Evolutionary conservation across 2,329 filamentous ascomycete species (phyloP).

Genomic region (Aspergillus calidoustus): DNA sequence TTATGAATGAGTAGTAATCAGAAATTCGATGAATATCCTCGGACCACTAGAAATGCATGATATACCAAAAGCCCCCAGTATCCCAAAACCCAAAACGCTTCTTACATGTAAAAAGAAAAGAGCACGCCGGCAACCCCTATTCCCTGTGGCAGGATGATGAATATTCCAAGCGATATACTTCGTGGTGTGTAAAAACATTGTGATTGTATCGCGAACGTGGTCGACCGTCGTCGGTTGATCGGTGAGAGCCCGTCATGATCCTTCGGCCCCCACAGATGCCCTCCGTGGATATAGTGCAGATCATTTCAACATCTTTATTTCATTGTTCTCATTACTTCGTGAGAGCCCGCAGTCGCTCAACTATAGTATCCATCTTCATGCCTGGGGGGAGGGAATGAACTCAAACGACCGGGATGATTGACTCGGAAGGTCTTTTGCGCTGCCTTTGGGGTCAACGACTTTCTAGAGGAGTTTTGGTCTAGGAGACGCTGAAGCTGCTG

Average conservation of each 20-base stretch:
- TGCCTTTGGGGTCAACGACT: conserved; percentile 22
- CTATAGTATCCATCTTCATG: conserved; percentile 11
- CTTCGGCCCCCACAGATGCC: conserved; percentile 2
- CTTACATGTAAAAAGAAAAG: neutral
- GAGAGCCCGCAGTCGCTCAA: neutral
- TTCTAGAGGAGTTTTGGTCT: conserved; percentile 33
- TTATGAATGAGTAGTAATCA: neutral
- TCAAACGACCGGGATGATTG: conserved; percentile 29
- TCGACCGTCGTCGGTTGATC: neutral
- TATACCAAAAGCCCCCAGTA: neutral
- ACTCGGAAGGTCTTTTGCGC: conserved; percentile 35
- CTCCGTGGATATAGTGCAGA: conserved; percentile 5
- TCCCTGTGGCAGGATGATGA: conserved; percentile 8
- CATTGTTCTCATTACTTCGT: neutral
- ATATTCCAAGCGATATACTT: neutral
- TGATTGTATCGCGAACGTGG: neutral
- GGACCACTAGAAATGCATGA: neutral
- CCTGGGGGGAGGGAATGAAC: conserved; percentile 21
- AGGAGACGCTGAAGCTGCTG: conserved; percentile 44
- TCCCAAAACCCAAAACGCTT: neutral
- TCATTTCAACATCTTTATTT: conserved; percentile 2
- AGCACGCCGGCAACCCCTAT: conserved; percentile 8
- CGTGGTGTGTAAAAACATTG: neutral
- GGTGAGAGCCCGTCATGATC: neutral
- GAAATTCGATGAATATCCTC: neutral